A percentile compares a stretch with the other conserved stretches of the same genome.
Evolutionary conservation across 371 early-diverging fungal species (phyloP).

Genomic region (Actinomortierella ambigua): DNA sequence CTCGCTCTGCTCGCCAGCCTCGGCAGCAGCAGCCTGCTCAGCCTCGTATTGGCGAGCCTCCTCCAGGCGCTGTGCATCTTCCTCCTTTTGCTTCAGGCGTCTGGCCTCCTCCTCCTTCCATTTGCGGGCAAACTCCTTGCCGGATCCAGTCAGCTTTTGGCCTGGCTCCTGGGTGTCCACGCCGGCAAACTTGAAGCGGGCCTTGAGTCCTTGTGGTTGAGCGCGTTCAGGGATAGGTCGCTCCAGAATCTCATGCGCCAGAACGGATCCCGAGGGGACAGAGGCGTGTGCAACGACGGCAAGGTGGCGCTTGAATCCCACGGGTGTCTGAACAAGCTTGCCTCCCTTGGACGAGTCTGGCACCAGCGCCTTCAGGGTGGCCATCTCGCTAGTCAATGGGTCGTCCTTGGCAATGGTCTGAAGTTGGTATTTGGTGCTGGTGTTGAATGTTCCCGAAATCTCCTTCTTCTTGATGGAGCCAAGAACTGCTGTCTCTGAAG

Average conservation of each 20-base stretch:
- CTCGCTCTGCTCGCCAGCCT: conserved; percentile 9
- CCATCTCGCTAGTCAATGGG: conserved; percentile 39
- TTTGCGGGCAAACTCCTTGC: conserved; percentile 32
- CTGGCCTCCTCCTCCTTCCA: conserved; percentile 31
- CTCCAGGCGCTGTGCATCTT: conserved; percentile 11
- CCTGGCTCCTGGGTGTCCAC: conserved; percentile 34
- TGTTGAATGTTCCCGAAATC: conserved; percentile 10
- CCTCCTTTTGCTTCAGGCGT: conserved; percentile 17
- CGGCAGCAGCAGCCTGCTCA: background rate
- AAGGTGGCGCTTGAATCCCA: conserved; percentile 25
- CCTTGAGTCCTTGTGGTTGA: conserved; percentile 37
- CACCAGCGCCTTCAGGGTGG: conserved; percentile 25
- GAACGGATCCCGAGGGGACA: conserved; percentile 27
- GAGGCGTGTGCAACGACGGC: conserved; percentile 28
- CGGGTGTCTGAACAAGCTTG: conserved; percentile 32
- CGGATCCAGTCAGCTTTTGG: conserved; percentile 24
- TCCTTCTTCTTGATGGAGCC: conserved; percentile 43
- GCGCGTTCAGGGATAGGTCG: conserved; percentile 31
- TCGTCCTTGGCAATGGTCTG: conserved; percentile 32
- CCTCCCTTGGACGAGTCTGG: conserved; percentile 28
- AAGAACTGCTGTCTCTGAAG: conserved; percentile 11
- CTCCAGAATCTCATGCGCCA: conserved; percentile 36
- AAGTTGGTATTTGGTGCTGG: conserved; percentile 34
- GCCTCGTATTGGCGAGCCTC: conserved; percentile 10
- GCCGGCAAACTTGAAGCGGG: conserved; percentile 35